Evolutionary conservation across 148 eudicot species (phyloP), one percentile per base, ranked within the genome.

Genomic region (Cornus kousa): DNA sequence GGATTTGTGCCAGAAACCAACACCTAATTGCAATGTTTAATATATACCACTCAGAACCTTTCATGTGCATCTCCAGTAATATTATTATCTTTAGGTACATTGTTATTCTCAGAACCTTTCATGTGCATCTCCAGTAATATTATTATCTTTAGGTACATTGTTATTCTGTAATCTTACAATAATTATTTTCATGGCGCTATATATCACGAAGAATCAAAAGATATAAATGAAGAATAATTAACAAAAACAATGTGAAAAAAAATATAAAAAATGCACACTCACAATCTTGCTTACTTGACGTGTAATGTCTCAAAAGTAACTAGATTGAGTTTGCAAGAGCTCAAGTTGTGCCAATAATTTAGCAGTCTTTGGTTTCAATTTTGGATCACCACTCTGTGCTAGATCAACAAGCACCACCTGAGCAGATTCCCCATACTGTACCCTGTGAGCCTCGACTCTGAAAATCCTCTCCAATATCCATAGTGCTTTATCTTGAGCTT

Each of bases 381-480:
- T 23, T 1, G 86, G 85, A 74, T 93, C 93, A 7, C 86, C 97
- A 53, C 86, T 89, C 43, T 96, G 97, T n/a, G 95, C 88, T 55
- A 93, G 85, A 83, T 86, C 85, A 40, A 93, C 91, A 28, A 93
- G 82, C 75, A 92, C 87, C 39, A 78, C 86, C 83, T 92, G 93
- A 46, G 93, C 95, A 75, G 83, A 81, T 77, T 79, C 87, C 20
- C 95, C 97, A 75, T 85, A 95, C 86, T 89, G 50, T 7, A 67
- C 68, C 84, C 89, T 87, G 73, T 86, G 79, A 84, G 68, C 84
- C 53, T 92, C 92, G 32, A 84, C 77, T 70, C 88, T 83, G 71
- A 96, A 88, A 9, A 96, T 74, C 69, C 87, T 90, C 53, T 92
- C 97, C 86, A 96, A 65, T 55, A 93, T 90, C 95, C 97, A 92